These are phyloP conservation scores for Middelhovenomyces tepae DNA, from an alignment of 805 yeast genomes.

Conservation along the genomic window DNA sequence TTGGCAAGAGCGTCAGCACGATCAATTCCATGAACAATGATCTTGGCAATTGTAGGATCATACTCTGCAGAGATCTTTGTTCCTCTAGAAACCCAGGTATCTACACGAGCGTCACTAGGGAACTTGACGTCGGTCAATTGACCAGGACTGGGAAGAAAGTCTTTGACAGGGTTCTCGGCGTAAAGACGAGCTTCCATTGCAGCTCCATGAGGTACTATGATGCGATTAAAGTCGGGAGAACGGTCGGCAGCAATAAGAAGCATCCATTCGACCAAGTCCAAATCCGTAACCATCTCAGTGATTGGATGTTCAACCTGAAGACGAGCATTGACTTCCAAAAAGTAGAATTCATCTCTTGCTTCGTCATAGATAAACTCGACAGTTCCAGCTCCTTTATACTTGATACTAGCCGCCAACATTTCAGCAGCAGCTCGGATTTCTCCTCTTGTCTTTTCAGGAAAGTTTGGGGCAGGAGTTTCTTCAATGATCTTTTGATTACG, in stretches of 20 bases:
- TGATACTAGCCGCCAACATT: constrained; percentile 68
- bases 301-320: constrained; percentile 97
- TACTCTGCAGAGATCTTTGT: constrained; percentile 84
- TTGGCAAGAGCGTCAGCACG: constrained; percentile 76
- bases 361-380: constrained; percentile 93
- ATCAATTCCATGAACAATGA: constrained; percentile 87
- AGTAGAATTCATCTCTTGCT: constrained; percentile 79
- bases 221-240: constrained; percentile 66
- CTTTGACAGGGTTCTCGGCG: constrained; percentile 95
- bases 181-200: constrained; percentile 95
- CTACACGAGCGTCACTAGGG: constrained; percentile 89
- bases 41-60: constrained; percentile 94
- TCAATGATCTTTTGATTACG: constrained; percentile 95
- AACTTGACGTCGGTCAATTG: constrained; percentile 75
- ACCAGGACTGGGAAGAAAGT: constrained; percentile 94
- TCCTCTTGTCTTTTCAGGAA: constrained; percentile 69
- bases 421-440: constrained; percentile 79
- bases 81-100: constrained; percentile 89
- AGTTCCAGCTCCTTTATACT: constrained; percentile 95
- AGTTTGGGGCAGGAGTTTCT: constrained; percentile 95
- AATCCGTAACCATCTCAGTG: constrained; percentile 90
- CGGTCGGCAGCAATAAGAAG: constrained; percentile 78
- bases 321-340: constrained; percentile 92
- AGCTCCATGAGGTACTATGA: constrained; percentile 65
- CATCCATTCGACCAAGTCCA: constrained; percentile 98